Conservation (phyloP, 306 rosid genomes). For the Cyclanthera cordifolia region DNA sequence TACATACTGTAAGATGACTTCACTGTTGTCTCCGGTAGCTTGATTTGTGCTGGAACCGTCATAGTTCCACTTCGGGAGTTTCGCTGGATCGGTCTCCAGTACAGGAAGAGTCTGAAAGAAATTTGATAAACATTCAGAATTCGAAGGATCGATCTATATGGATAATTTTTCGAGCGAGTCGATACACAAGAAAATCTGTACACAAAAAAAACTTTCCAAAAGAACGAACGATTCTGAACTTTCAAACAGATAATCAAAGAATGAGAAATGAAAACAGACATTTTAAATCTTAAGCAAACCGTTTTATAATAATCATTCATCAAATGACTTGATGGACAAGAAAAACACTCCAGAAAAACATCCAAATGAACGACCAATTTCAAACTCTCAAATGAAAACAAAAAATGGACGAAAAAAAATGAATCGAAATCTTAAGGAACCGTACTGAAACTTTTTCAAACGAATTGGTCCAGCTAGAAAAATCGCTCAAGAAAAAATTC, state of each 20-base stretch:
- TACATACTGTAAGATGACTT: constrained; percentile 39
- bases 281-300: no score
- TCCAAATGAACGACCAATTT: neutral
- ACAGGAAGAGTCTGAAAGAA: constrained; percentile 30
- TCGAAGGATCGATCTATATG: neutral
- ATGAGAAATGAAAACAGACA: no score
- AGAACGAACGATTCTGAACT: neutral
- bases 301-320: no score
- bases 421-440: neutral
- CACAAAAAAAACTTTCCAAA: neutral
- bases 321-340: neutral
- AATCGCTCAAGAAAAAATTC: neutral
- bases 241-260: neutral
- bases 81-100: constrained; percentile 29
- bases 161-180: no score
- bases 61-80: constrained; percentile 46
- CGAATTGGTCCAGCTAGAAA: neutral
- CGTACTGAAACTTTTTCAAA: neutral
- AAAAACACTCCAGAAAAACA: neutral
- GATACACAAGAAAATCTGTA: no score
- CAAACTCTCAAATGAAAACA: no score
- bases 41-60: constrained; percentile 50
- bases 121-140: neutral
- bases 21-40: constrained; percentile 42
- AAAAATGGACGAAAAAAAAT: neutral